A percentile compares a stretch with the other conserved stretches of the same genome.
Conservation (phyloP, 176 grass and related monocot species). For the Typha latifolia region DNA sequence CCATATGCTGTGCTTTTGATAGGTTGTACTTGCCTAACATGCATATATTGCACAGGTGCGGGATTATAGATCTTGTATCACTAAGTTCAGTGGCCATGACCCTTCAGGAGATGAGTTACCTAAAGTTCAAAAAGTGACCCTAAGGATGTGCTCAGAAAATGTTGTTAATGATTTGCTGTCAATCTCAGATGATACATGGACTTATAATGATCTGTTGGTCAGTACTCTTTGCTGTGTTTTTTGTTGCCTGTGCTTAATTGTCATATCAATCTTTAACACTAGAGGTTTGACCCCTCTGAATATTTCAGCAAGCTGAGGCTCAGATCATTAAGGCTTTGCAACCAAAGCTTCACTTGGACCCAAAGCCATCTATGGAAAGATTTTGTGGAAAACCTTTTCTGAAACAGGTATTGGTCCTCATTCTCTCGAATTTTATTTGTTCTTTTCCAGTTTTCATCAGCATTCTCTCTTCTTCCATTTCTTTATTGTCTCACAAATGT, state of each 20-base stretch:
- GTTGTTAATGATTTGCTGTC: conserved; percentile 31
- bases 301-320: conserved; percentile 36
- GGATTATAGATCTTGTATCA: conserved; percentile 39
- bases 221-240: conserved; percentile 17
- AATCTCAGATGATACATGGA: conserved; percentile 37
- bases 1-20: conserved; percentile 17
- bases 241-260: background rate
- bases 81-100: conserved; percentile 15
- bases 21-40: conserved; percentile 3
- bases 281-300: background rate
- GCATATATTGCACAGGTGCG: conserved; percentile 35
- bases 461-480: background rate
- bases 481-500: conserved; percentile 8
- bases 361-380: conserved; percentile 32
- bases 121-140: conserved; percentile 33
- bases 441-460: too few species aligned
- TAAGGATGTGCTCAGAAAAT: conserved; percentile 38
- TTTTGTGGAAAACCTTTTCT: conserved; percentile 20
- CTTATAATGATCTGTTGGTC: conserved; percentile 42
- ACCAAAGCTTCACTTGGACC: conserved; percentile 45
- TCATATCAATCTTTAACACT: conserved; percentile 12
- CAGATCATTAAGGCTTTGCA: conserved; percentile 34
- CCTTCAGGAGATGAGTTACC: conserved; percentile 34
- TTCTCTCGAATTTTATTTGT: conserved; percentile 3
- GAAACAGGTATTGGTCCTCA: conserved; percentile 34